phyloP scores from a whole-genome alignment of 2,329 filamentous ascomycete genomes.

The Apiospora marii region DNA sequence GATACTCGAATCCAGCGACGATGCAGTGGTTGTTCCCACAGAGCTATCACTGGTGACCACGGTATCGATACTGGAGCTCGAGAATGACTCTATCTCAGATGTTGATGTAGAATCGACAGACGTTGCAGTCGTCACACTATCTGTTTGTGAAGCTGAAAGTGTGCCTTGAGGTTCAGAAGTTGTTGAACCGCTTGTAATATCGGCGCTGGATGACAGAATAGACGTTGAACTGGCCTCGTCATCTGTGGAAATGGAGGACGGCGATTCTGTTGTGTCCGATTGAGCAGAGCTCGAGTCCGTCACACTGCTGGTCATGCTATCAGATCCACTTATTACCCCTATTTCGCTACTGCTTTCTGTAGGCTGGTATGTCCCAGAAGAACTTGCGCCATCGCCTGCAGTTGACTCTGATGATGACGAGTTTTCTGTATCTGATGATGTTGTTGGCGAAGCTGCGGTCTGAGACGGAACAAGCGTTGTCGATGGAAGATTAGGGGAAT shows the following conservation, averaged over 20 bases:
- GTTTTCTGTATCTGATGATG: neutral
- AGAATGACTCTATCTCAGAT: neutral
- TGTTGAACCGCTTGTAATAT: neutral
- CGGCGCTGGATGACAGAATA: neutral
- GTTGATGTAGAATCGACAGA: neutral
- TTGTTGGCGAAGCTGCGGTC: neutral
- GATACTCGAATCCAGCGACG: neutral
- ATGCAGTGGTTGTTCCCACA: neutral
- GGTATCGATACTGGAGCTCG: neutral
- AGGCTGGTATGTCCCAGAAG: neutral
- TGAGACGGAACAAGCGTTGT: neutral
- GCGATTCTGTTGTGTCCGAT: neutral
- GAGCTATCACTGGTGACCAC: neutral
- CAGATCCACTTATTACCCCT: neutral
- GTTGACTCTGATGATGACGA: neutral
- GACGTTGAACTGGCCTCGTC: neutral
- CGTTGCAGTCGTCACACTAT: neutral
- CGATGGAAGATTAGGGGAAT: neutral
- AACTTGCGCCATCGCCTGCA: neutral
- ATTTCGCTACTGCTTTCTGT: neutral
- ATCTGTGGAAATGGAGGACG: neutral
- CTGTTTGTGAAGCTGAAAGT: neutral
- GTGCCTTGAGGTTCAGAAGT: neutral
- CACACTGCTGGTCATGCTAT: neutral
- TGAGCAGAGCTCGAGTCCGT: neutral